Percentiles rank a stretch among this genome's conserved stretches.
Evolutionary conservation across 2,329 filamentous ascomycete genomes (phyloP).

Genomic region (Sporothrix dimorphospora): DNA sequence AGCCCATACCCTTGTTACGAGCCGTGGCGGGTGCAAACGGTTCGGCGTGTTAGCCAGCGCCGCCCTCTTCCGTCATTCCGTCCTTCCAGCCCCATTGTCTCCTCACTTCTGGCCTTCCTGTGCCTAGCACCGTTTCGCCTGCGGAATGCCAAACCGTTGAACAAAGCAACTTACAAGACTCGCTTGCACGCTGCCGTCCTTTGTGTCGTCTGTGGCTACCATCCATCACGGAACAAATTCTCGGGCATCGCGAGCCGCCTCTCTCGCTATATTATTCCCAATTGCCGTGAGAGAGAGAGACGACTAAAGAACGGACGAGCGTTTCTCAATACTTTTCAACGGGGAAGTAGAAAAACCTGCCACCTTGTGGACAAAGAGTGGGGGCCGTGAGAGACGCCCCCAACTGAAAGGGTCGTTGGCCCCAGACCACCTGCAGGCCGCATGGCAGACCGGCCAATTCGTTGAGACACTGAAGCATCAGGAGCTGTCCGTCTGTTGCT

Average conservation of each 20-base stretch:
- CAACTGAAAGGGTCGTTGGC: no score
- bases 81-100: background rate
- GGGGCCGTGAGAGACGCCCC: no score
- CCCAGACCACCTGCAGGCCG: background rate
- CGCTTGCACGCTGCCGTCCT: background rate
- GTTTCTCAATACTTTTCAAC: background rate
- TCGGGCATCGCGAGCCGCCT: background rate
- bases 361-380: background rate
- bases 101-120: background rate
- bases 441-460: background rate
- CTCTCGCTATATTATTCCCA: background rate
- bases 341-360: background rate
- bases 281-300: background rate
- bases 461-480: background rate
- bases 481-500: background rate
- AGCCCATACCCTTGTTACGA: conserved; percentile 8
- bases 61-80: conserved; percentile 17
- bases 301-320: no score
- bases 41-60: conserved; percentile 20
- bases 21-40: conserved; percentile 17
- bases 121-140: background rate
- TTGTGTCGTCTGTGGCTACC: background rate
- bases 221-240: background rate
- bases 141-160: background rate
- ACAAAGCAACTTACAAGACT: background rate